These are phyloP conservation scores for Mycosphaerella sp. DNA, from an alignment of 2,329 filamentous ascomycete genomes.

Conservation along the genomic window DNA sequence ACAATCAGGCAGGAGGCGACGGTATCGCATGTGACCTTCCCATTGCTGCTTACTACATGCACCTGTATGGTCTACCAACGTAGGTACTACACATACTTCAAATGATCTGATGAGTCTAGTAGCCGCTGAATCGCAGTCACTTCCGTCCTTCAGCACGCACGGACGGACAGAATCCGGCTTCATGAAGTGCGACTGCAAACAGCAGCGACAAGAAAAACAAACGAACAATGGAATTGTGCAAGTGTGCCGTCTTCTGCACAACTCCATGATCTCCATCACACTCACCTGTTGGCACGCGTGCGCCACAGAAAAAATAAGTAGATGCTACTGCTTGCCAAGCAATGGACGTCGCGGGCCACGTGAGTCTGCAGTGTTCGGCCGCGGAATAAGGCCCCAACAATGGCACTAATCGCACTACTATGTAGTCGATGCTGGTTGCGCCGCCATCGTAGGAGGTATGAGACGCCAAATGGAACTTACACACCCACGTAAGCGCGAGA, in stretches of 20 bases:
- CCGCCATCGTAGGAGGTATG: not conserved
- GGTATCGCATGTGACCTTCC: too few relatives aligned
- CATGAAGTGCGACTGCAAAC: not conserved
- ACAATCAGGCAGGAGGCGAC: too few relatives aligned
- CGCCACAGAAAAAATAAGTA: not conserved
- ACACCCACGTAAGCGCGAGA: not conserved
- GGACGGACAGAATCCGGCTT: not conserved
- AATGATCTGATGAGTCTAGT: too few relatives aligned
- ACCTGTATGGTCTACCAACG: too few relatives aligned
- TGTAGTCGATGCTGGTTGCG: not conserved
- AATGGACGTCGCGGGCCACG: not conserved
- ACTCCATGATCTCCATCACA: not conserved
- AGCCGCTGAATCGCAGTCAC: too few relatives aligned
- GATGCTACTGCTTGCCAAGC: not conserved
- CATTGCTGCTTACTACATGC: too few relatives aligned
- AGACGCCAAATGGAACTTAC: not conserved
- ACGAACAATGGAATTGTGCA: not conserved
- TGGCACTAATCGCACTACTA: not conserved
- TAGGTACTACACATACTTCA: too few relatives aligned
- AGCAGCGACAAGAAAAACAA: not conserved
- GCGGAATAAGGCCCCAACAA: not conserved
- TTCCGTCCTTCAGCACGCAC: not conserved
- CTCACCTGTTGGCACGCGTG: not conserved
- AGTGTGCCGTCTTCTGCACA: not conserved
- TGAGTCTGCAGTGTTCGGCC: not conserved